Base-by-base conservation (phyloP, 768 basidiomycete genomes). In the Pilatotrama ljubarskyi region DNA sequence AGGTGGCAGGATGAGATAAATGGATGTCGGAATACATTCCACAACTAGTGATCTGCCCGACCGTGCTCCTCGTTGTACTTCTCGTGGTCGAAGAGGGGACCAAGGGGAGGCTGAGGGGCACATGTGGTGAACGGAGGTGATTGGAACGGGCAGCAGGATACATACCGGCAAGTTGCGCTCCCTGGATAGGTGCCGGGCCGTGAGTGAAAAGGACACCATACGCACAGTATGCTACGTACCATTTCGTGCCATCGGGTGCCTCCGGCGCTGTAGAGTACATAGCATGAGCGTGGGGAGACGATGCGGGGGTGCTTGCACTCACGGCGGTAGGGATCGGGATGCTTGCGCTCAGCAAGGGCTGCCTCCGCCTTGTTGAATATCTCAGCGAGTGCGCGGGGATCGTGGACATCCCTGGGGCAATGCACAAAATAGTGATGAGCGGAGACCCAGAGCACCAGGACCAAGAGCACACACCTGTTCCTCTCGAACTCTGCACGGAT, bases 271-370 rank as follows among this genome's bases (percentile, higher is more conserved):
- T 40, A 64, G 14, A 55, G 51, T 41, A 24, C 44, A 32, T 26
- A 51, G 10, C 14, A 32, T 47, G 25, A 29, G 14, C 40, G 48
- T 25, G 51, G 51, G 47, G 11, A 56, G 38, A 40, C 22, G 14
- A 38, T 20, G 25, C 11, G 35, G 20, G n/a, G 9, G 26, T 1
- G 6, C 17, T n/a, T 40, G 20, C 24, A 86, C 94, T 77, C 74
- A 98, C 95, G 75, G 72, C 91, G 88, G 74, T 94, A 95, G 40
- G 96, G 95, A 74, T 98, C 96, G 22, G 95, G 95, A 72, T 98
- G 96, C 55, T 77, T 78, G 68, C 74, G 82, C 29, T 73, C 74
- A 2, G 85, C 88, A 18, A 95, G 77, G 9, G 82, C 74, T 2
- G 84, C 88, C 75, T 96, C 95, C 2, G 92, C 92, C 68, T 86